phyloP scores from a whole-genome alignment of 495 filamentous ascomycete genomes.

The Aspergillus biplanus region DNA sequence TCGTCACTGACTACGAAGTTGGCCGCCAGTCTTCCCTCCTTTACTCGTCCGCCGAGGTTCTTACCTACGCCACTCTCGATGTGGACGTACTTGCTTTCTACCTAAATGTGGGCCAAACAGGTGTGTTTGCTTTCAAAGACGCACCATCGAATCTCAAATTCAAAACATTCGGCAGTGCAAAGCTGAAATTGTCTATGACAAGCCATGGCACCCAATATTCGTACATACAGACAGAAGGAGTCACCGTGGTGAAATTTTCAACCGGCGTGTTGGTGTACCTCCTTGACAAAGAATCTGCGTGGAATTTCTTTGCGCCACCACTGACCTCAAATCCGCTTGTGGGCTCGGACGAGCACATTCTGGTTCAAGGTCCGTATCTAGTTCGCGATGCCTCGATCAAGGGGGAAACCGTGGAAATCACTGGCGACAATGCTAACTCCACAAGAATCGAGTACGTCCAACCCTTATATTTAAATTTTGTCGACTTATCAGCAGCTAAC shows the following conservation, averaged over 20 bases:
- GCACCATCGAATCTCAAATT: constrained; percentile 38
- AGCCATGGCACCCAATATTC: constrained; percentile 51
- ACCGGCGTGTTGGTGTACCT: constrained; percentile 57
- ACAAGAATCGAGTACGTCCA: constrained; percentile 56
- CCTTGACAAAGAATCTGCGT: constrained; percentile 48
- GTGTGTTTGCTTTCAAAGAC: constrained; percentile 56
- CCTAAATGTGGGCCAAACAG: constrained; percentile 64
- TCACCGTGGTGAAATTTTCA: constrained; percentile 55
- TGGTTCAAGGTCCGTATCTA: constrained; percentile 65
- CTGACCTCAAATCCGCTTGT: constrained; percentile 38
- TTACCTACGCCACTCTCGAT: constrained; percentile 56
- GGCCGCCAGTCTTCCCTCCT: constrained; percentile 54
- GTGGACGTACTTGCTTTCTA: constrained; percentile 59
- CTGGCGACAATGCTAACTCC: constrained; percentile 67
- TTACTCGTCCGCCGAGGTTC: constrained; percentile 72
- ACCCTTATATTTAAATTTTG: background rate
- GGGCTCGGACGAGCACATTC: constrained; percentile 59
- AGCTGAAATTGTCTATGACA: constrained; percentile 44
- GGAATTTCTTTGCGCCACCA: constrained; percentile 26
- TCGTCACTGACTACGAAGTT: constrained; percentile 71
- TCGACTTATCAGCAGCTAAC: background rate
- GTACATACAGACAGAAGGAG: constrained; percentile 36
- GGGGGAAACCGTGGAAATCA: constrained; percentile 54
- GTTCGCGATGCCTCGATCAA: constrained; percentile 59
- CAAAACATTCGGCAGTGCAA: constrained; percentile 48